Evolutionary conservation across 1,284 basidiomycete genomes (phyloP).

Genomic region (Irpex sp.): DNA sequence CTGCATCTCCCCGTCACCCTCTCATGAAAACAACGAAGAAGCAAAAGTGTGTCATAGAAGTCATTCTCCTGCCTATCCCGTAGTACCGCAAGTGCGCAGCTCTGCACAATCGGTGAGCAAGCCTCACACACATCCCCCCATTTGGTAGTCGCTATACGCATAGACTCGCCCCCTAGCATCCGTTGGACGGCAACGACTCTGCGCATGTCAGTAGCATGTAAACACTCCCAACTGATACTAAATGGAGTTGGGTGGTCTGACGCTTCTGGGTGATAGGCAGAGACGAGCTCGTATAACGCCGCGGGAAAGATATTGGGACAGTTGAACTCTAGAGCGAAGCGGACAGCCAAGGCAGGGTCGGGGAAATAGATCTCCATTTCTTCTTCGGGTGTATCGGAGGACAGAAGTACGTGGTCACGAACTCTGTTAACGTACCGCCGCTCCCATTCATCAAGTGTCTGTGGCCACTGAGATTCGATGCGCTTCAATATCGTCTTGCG

Average conservation of each 20-base stretch:
- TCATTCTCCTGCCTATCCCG: no score
- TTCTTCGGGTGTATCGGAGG: background rate
- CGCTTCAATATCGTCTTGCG: background rate
- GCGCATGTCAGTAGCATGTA: background rate
- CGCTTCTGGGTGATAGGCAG: background rate
- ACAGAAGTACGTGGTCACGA: background rate
- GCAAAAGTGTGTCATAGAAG: no score
- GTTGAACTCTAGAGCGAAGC: background rate
- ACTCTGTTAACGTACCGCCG: background rate
- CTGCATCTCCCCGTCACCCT: no score
- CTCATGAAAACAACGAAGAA: no score
- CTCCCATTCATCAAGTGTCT: background rate
- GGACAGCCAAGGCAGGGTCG: background rate
- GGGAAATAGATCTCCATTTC: background rate
- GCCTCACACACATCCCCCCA: background rate
- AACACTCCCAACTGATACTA: background rate
- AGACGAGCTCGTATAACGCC: background rate
- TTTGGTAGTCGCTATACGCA: background rate
- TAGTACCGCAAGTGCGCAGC: no score
- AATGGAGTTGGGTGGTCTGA: background rate
- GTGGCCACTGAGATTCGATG: constrained; percentile 4
- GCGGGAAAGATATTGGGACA: background rate
- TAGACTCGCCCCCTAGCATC: background rate
- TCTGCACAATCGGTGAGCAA: no score
- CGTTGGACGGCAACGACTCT: background rate